Conservation (phyloP, 164 flowering plant genomes). For the Piper longum region DNA sequence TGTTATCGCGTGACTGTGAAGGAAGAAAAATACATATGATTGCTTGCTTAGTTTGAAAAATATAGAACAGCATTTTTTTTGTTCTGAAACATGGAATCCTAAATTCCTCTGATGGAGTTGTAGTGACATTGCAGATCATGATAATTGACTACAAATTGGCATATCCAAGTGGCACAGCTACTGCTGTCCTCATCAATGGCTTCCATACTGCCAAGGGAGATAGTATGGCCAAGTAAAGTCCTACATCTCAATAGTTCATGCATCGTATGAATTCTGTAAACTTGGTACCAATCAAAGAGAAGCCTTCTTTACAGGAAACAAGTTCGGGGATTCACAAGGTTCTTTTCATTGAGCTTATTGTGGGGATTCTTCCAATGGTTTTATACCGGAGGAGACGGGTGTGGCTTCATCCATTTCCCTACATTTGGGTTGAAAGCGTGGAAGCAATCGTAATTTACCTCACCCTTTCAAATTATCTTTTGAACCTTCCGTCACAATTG, state of each 20-base stretch:
- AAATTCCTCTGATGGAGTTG: neutral
- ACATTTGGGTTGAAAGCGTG: constrained; percentile 17
- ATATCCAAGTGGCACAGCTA: constrained; percentile 64
- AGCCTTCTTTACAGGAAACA: constrained; percentile 11
- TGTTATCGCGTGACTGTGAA: neutral
- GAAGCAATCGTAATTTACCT: constrained; percentile 1
- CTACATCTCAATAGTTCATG: neutral
- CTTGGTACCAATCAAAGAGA: neutral
- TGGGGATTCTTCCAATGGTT: constrained; percentile 25
- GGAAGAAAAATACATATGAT: too few relatives aligned
- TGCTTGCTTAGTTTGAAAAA: too few relatives aligned
- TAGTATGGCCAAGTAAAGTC: constrained; percentile 36
- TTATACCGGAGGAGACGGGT: constrained; percentile 13
- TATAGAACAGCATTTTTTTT: neutral
- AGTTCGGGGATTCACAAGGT: constrained; percentile 12
- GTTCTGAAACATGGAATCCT: too few relatives aligned
- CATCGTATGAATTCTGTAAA: neutral
- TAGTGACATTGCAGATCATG: constrained; percentile 32
- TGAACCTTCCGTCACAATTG: neutral
- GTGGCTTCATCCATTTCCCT: constrained; percentile 18
- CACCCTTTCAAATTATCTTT: neutral
- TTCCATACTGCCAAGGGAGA: constrained; percentile 62
- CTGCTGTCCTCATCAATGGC: constrained; percentile 56
- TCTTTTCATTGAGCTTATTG: constrained; percentile 16
- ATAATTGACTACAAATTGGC: constrained; percentile 45